Base-by-base conservation (phyloP, 2,329 filamentous ascomycete species). In the Diplocarpon mali region DNA sequence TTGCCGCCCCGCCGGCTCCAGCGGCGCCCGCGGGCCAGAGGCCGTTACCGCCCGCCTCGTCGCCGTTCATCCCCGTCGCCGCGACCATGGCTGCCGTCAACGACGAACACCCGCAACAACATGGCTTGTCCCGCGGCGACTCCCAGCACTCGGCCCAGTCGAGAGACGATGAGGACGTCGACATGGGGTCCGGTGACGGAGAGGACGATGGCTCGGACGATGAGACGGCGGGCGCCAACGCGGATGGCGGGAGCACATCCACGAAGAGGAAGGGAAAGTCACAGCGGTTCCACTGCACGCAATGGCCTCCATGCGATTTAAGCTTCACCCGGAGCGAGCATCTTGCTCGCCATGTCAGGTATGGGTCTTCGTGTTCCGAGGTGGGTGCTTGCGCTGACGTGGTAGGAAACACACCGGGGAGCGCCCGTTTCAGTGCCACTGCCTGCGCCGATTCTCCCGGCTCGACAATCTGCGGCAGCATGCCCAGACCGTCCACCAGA, bases 251-350 rank as follows among this genome's bases (percentile, higher is more conserved):
- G n/a, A 69, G 71, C n/a, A 76, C 82, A 50, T 83, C 85, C 11
- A 24, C 27, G 8, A 80, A 75, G 42, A 94, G 93, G 68, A 96
- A 95, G 75, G 95, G 95, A 68, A 95, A 95, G 65, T 87, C 88
- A 0, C 88, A 95, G 63, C 79, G 87, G 37, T 98, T 98, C 65
- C 95, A 90, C 65, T 98, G 92, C 67, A 93, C 84, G 3, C 88
- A 95, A 28, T 96, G 87, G 57, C 90, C 90, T 20, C 89, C 89
- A 3, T 98, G 92, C 65, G 89, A 83, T 58, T 65, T 98, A 46
- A 95, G 88, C 64, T 98, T 98, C 62, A 96, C 92, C 0, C 73
- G 92, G 50, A 96, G 90, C 60, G 92, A 98, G 63, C 92, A 98
- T 69, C 66, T 98, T 49, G 90, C 90, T 13, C 77, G 92, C 41